phyloP scores from a whole-genome alignment of 169 alveolate genomes.

The Cryptosporidium sp. region DNA sequence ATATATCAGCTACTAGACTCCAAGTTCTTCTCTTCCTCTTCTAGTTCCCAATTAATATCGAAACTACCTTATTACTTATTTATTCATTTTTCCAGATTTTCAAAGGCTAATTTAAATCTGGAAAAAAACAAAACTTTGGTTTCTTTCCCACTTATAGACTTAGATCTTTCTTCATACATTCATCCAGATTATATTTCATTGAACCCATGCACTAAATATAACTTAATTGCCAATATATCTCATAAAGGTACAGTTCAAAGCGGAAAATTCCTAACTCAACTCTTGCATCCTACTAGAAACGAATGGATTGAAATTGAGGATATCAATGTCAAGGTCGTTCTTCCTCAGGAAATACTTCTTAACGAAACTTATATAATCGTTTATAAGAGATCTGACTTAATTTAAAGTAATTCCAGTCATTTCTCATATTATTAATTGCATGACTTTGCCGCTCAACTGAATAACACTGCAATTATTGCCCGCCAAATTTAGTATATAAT shows the following conservation, averaged over 20 bases:
- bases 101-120: slow-evolving; percentile 93
- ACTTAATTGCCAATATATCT: slow-evolving; percentile 93
- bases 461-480: not conserved
- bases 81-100: slow-evolving; percentile 93
- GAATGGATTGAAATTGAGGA: slow-evolving; percentile 98
- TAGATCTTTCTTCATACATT: slow-evolving; percentile 83
- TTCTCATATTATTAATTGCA: not conserved
- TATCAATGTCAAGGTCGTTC: slow-evolving; percentile 93
- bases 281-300: slow-evolving; percentile 87
- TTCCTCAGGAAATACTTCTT: slow-evolving; percentile 96
- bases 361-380: slow-evolving; percentile 89
- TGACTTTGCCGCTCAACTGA: slow-evolving; percentile 10
- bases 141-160: slow-evolving; percentile 94
- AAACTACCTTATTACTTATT: slow-evolving; percentile 92
- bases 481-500: not conserved
- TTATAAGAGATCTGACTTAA: slow-evolving; percentile 85
- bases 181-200: slow-evolving; percentile 82
- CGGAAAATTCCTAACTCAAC: slow-evolving; percentile 93
- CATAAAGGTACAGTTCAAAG: slow-evolving; percentile 96
- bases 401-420: not conserved
- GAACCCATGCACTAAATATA: slow-evolving; percentile 89
- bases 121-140: slow-evolving; percentile 99
- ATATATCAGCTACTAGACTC: slow-evolving; percentile 47
- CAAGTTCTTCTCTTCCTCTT: slow-evolving; percentile 25
- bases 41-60: slow-evolving; percentile 70